These are phyloP conservation scores for Cryptomeria japonica DNA, from an alignment of 75 land plant species.

Conservation along the genomic window DNA sequence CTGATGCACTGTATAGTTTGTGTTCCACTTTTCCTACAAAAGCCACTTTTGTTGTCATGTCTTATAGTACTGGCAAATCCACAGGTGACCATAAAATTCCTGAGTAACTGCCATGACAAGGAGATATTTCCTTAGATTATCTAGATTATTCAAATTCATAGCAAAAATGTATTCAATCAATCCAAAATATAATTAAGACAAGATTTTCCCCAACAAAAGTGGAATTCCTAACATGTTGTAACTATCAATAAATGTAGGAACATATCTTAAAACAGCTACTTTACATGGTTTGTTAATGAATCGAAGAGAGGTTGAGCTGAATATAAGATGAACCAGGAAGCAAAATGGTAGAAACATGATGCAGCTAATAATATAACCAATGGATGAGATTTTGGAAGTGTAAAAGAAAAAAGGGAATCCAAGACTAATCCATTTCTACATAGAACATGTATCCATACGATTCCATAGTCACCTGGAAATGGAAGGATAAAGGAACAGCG, in stretches of 20 bases:
- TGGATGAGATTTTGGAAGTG: neutral
- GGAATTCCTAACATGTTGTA: neutral
- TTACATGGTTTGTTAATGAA: neutral
- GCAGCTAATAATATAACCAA: neutral
- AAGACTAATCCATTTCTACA: neutral
- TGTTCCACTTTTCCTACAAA: neutral
- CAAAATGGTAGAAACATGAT: neutral
- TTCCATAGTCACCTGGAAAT: too few species aligned
- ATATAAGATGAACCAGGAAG: neutral
- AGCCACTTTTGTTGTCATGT: neutral
- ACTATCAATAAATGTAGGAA: neutral
- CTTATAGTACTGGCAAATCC: neutral
- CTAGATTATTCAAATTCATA: neutral
- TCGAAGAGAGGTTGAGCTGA: neutral
- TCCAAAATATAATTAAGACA: neutral
- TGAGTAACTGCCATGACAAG: constrained; percentile 9
- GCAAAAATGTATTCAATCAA: neutral
- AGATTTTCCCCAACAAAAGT: neutral
- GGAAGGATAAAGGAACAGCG: too few species aligned
- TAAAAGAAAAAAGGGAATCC: neutral
- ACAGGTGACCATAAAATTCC: constrained; percentile 6
- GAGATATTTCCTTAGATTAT: neutral
- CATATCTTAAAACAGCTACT: neutral
- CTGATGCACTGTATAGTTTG: neutral
- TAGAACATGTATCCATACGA: neutral